Evolutionary conservation across 2,329 filamentous ascomycete species (phyloP), one percentile per base, ranked within the genome.

Genomic region (Orbilia quercus): DNA sequence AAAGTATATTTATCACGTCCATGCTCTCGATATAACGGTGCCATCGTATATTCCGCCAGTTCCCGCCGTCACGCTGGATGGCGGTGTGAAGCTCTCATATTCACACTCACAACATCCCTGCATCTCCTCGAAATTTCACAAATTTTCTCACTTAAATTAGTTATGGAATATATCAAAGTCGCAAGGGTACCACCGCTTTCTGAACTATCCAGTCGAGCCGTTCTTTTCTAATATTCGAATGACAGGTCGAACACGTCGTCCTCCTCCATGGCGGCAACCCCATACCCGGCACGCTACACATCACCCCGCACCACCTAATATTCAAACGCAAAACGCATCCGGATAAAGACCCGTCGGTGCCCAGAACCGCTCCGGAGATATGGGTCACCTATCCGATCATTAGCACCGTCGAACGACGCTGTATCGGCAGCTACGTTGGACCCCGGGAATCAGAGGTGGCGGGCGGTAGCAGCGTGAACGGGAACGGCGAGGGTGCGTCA

Each of bases 321-420:
- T 81, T 81, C 80, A 47, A 66, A 60, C 59, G 72, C 40, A 53
- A 74, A 22, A 62, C 60, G 48, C 16, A 54, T n/a, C 51, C 70
- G 1, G 64, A 72, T 9, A 36, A 58, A 7, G 62, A 63, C 36
- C 34, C 40, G 20, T 23, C 69, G 1, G 45, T 58, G 20, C 51
- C 71, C 12, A 51, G 48, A 28, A 70, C 69, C 16, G 64, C 65
- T 20, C 83, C 85, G 79, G 91, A 96, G 81, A 87, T 91, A 79
- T 99, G 94, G 91, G 91, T 98, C 63, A 93, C 95, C 14, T 99
- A 93, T 81, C 93, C 94, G 22, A 93, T 98, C 81, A 91, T 99
- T 78, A 87, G 87, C 42, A 87, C 89, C 78, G 96, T 93, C 25
- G 67, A 72, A 16, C 54, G 67, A 23, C 58, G 60, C 20, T 64